Evolutionary conservation across 305 asterid genomes (phyloP).

Genomic region (Fraxinus sp.): DNA sequence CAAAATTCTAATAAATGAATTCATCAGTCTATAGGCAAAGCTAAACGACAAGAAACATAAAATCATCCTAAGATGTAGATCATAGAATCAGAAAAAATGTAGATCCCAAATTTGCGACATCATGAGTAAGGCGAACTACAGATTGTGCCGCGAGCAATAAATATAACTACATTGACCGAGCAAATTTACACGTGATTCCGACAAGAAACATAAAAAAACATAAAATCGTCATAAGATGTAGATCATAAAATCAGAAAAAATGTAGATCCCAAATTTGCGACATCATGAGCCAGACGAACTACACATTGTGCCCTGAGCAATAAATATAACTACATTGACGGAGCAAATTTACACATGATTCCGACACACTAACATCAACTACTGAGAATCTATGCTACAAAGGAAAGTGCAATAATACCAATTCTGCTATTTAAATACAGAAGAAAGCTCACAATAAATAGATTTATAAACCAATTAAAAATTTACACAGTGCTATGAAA

Average conservation of each 20-base stretch:
- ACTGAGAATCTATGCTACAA: not conserved
- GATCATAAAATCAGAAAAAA: not conserved
- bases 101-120: not conserved
- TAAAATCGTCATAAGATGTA: not conserved
- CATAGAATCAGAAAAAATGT: not conserved
- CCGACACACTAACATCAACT: not conserved
- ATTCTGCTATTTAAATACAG: not conserved
- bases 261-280: not conserved
- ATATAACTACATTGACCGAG: constrained; percentile 6
- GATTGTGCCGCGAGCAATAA: not conserved
- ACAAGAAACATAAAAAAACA: not conserved
- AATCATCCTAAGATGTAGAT: not conserved
- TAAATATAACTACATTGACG: constrained; percentile 5
- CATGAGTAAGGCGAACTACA: not conserved
- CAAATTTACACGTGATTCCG: not conserved
- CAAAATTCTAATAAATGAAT: not conserved
- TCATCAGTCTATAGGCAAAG: not conserved
- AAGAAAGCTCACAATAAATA: constrained; percentile 15
- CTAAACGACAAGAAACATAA: not conserved
- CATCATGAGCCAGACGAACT: not conserved
- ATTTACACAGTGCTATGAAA: not conserved
- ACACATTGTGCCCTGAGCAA: not conserved
- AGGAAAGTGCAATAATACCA: constrained; percentile 1
- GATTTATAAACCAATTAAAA: constrained; percentile 13
- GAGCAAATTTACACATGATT: constrained; percentile 9